Evolutionary conservation across 139 green algal genomes (phyloP), one percentile per base, ranked within the genome.

Genomic region (Marvania coccoides): DNA sequence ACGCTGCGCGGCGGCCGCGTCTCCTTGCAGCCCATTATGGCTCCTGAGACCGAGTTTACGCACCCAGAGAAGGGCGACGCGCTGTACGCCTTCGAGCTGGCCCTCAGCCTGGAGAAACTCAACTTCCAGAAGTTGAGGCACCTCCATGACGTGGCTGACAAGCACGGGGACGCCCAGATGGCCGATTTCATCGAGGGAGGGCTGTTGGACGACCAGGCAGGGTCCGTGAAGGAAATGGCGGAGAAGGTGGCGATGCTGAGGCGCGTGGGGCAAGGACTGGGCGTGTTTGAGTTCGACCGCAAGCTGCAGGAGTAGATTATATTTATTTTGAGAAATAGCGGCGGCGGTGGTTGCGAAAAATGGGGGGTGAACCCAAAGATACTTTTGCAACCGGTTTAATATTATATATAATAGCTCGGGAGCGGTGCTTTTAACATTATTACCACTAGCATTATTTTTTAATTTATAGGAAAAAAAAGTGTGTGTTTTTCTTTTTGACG

Each of bases 51-150:
- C 40, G 93, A 98, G 73, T 94, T 85, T 55, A 59, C 65, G 46
- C 67, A 87, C 60, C 15, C 66, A 31, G 81, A 85, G 48, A 83
- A 83, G 77, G 74, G 92, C 31, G 93, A 98, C 42, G 92, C 92
- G 12, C 82, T 98, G 40, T 96, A 96, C 57, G 90, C 86, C 12
- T 92, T 97, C 85, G 92, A 98, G 83, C 81, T 98, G 51, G 81
- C 89, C 0, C 80, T 98, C 46, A 83, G 72, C 4, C 79, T 98
- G 61, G 92, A 98, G 81, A 98, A 98, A 85, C 80, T 98, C 38
- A 97, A 95, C 81, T 96, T 96, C 69, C 79, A 91, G 63, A 90
- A 89, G 62, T 69, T 90, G 38, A 45, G 84, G 7, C 40, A 62
- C 6, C 63, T 89, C 35, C 79, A 89, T 38, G 42, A 61, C 33